Conservation (phyloP, 2,329 filamentous ascomycete genomes). For the Xylogone sp. region DNA sequence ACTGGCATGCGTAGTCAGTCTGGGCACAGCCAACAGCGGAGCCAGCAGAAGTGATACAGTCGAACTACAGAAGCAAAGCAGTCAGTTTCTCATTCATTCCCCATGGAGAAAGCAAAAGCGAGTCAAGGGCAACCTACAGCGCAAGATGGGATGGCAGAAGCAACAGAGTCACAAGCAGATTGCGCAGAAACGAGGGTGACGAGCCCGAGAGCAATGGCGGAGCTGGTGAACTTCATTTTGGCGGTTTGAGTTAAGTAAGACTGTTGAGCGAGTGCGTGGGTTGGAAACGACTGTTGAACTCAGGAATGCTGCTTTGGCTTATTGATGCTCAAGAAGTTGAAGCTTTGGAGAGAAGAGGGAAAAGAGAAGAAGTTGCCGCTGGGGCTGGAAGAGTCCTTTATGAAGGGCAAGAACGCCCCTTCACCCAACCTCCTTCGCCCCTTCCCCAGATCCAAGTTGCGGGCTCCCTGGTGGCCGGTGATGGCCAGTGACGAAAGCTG, state of each 20-base stretch:
- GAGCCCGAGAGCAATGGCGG: conserved; percentile 1
- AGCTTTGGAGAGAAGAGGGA: not conserved
- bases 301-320: no score
- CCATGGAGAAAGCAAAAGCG: not conserved
- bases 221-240: not conserved
- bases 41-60: conserved; percentile 4
- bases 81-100: not conserved
- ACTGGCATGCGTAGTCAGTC: conserved; percentile 5
- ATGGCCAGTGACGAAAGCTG: not conserved
- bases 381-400: not conserved
- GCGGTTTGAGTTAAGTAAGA: not conserved
- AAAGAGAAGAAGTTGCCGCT: not conserved
- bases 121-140: not conserved
- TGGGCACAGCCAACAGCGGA: conserved; percentile 2
- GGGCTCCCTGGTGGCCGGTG: no score
- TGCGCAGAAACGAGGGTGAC: conserved; percentile 2
- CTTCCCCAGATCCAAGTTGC: not conserved
- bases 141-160: conserved; percentile 7
- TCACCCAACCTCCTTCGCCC: not conserved
- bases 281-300: not conserved
- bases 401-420: no score
- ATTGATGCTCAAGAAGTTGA: not conserved
- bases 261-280: not conserved
- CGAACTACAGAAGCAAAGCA: not conserved
- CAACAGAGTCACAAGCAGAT: conserved; percentile 3